Evolutionary conservation across 169 alveolate genomes (phyloP).

Genomic region (Babesia sp.): DNA sequence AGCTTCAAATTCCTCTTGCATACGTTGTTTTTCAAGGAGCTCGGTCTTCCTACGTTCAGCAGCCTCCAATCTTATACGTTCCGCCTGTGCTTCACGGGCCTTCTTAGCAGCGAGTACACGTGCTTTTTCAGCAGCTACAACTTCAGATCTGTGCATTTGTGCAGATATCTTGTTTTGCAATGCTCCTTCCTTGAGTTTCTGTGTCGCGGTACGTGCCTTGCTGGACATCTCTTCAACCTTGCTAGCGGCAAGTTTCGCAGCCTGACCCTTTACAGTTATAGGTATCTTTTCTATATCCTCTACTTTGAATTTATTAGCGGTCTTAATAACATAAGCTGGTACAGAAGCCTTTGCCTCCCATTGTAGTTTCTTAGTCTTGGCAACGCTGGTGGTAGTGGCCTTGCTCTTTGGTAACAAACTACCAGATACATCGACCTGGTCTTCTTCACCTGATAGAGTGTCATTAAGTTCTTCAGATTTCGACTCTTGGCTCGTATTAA

Average conservation of each 20-base stretch:
- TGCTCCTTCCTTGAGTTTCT: slow-evolving; percentile 37
- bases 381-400: neutral
- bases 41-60: slow-evolving; percentile 29
- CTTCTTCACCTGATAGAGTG: neutral
- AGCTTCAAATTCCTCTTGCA: slow-evolving; percentile 28
- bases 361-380: slow-evolving; percentile 33
- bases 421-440: slow-evolving; percentile 1
- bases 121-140: slow-evolving; percentile 56
- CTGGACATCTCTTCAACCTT: slow-evolving; percentile 22
- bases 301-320: slow-evolving; percentile 35
- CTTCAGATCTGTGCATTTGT: neutral
- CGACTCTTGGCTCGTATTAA: too few species aligned
- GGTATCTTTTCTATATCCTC: slow-evolving; percentile 18
- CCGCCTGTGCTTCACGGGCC: slow-evolving; percentile 42
- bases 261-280: slow-evolving; percentile 53
- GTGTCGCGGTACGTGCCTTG: slow-evolving; percentile 9
- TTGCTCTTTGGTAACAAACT: neutral
- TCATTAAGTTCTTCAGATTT: neutral
- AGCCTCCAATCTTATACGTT: slow-evolving; percentile 37
- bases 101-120: slow-evolving; percentile 60
- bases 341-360: slow-evolving; percentile 68
- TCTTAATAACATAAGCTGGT: slow-evolving; percentile 46
- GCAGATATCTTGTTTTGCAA: slow-evolving; percentile 6
- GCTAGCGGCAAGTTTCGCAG: slow-evolving; percentile 22
- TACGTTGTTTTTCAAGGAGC: slow-evolving; percentile 12